Conservation (phyloP, 1,284 basidiomycete species). For the Serendipita sp. region DNA sequence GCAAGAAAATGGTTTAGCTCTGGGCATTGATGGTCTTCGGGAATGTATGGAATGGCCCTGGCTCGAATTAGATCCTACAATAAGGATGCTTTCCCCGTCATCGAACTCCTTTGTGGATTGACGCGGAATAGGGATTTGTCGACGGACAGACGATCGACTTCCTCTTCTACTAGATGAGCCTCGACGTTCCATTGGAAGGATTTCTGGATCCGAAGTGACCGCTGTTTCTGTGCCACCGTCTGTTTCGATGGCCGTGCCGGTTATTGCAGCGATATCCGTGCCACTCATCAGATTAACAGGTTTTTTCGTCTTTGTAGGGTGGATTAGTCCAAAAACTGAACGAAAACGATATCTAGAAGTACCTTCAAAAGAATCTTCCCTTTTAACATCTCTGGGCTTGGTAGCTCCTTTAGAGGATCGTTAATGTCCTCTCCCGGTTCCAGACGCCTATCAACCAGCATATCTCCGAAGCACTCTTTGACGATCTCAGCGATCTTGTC, state of each 20-base stretch:
- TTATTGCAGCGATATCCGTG: not conserved
- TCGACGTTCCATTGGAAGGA: constrained; percentile 7
- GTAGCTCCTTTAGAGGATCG: constrained; percentile 37
- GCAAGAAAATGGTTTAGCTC: constrained; percentile 50
- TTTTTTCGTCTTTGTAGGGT: constrained; percentile 43
- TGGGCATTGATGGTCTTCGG: constrained; percentile 11
- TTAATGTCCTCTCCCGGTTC: constrained; percentile 14
- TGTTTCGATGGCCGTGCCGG: constrained; percentile 14
- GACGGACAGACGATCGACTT: not conserved
- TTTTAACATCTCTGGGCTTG: constrained; percentile 79
- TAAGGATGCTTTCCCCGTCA: not conserved
- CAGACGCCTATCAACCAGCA: constrained; percentile 42
- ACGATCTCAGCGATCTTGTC: constrained; percentile 71
- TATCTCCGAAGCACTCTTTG: constrained; percentile 62
- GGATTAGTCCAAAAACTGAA: constrained; percentile 5
- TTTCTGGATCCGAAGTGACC: constrained; percentile 17
- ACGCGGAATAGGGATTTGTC: not conserved
- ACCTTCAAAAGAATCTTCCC: constrained; percentile 79
- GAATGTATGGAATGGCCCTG: not conserved
- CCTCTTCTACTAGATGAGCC: constrained; percentile 8
- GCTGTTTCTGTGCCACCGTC: constrained; percentile 22
- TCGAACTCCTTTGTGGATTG: not conserved
- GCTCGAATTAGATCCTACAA: not conserved
- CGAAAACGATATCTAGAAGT: constrained; percentile 10
- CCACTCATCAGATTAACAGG: constrained; percentile 4